A percentile compares a stretch with the other conserved stretches of the same genome.
Conservation (phyloP, 1,139 yeast species). For the Lodderomyces pseudojiufengensis region DNA sequence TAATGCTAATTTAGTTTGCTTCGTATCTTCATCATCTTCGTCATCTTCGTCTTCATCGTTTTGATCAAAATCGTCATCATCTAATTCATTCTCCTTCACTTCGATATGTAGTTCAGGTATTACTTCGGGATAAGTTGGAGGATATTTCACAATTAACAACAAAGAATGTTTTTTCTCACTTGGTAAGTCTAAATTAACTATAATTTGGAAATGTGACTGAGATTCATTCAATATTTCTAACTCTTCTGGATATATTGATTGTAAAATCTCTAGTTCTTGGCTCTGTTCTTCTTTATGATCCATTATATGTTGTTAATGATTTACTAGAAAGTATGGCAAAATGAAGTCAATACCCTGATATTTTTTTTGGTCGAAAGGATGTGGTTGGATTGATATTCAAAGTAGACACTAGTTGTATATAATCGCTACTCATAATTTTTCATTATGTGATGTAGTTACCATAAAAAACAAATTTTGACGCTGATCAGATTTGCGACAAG, state of each 20-base stretch:
- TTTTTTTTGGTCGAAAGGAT: too few relatives aligned
- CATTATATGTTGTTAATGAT: conserved; percentile 36
- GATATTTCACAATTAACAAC: conserved; percentile 57
- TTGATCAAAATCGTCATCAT: conserved; percentile 27
- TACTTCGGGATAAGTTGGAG: conserved; percentile 68
- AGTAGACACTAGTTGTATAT: too few relatives aligned
- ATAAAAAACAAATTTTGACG: too few relatives aligned
- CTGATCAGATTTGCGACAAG: too few relatives aligned
- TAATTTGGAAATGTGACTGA: conserved; percentile 45
- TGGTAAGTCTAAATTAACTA: conserved; percentile 54
- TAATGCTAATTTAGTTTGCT: conserved; percentile 12
- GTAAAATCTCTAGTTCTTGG: conserved; percentile 79
- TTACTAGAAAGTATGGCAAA: too few relatives aligned
- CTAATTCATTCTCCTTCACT: conserved; percentile 34
- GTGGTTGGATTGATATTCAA: too few relatives aligned
- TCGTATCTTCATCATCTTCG: conserved; percentile 18
- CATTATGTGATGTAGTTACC: too few relatives aligned
- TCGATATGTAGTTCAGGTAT: conserved; percentile 52
- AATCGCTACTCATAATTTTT: too few relatives aligned
- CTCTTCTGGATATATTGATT: conserved; percentile 93
- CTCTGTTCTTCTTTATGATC: conserved; percentile 69
- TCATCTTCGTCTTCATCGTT: conserved; percentile 38
- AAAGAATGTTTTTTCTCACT: conserved; percentile 52
- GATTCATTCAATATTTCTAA: conserved; percentile 34
- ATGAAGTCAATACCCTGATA: too few relatives aligned